phyloP scores from a whole-genome alignment of 768 basidiomycete species.

The Solioccasus polychromus region DNA sequence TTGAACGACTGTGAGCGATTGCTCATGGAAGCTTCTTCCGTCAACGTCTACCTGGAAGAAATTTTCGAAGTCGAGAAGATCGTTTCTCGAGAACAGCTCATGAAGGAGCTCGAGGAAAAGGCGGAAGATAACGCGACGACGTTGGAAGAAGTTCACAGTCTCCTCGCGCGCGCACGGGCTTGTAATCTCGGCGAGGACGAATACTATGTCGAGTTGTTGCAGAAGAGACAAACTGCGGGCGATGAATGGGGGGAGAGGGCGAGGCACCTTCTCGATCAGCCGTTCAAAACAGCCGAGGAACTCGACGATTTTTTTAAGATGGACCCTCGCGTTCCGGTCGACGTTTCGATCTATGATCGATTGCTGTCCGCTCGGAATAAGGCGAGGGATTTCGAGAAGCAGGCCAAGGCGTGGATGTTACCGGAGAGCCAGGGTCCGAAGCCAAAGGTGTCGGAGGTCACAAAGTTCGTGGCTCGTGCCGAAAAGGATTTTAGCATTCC shows the following conservation, averaged over 20 bases:
- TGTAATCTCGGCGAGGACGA: conserved; percentile 67
- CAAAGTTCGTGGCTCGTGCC: conserved; percentile 63
- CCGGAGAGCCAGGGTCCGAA: conserved; percentile 52
- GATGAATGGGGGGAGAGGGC: conserved; percentile 77
- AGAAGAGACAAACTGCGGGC: conserved; percentile 64
- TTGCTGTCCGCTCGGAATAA: conserved; percentile 62
- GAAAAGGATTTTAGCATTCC: conserved; percentile 77
- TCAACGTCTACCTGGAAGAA: conserved; percentile 85
- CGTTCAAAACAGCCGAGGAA: conserved; percentile 72
- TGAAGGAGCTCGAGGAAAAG: conserved; percentile 71
- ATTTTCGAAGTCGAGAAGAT: conserved; percentile 75
- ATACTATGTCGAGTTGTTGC: conserved; percentile 59
- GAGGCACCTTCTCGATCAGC: conserved; percentile 59
- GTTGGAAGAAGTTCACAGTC: conserved; percentile 73
- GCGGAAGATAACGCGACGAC: conserved; percentile 65
- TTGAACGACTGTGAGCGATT: conserved; percentile 70
- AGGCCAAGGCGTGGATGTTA: conserved; percentile 67
- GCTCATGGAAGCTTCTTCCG: conserved; percentile 63
- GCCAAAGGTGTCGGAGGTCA: conserved; percentile 67
- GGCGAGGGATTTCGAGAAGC: conserved; percentile 78
- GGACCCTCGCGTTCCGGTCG: conserved; percentile 67
- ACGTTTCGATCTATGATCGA: conserved; percentile 61
- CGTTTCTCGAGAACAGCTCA: conserved; percentile 73
- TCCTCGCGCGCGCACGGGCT: conserved; percentile 65
- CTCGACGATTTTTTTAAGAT: conserved; percentile 69